Evolutionary conservation across 345 rosid genomes (phyloP), one percentile per base, ranked within the genome.

Genomic region (Firmiana major): DNA sequence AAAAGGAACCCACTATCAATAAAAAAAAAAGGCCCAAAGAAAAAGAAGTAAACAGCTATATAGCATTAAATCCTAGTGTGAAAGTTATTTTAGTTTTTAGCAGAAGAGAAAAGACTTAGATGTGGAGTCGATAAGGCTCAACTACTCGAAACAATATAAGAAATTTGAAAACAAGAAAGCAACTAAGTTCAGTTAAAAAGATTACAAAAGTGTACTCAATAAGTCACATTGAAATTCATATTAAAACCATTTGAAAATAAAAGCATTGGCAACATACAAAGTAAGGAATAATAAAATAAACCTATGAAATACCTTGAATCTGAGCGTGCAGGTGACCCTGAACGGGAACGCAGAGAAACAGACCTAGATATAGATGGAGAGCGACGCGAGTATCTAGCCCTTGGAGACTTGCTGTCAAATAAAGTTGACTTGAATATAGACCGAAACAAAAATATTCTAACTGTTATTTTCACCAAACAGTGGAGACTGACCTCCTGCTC

Each of bases 401-500:
- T 16, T 0, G 73, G 58, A 48, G 73, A 69, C 3, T 28, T 69
- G 58, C 73, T 69, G 73, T 4, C 73, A 48, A 26, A 48, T 69
- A 48, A 28, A 0, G 34, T 51, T 46, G 46, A 17, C 3, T 46
- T 31, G 15, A 69, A 69, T 3, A 48, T 26, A 0, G 21, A 48
- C 1, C 7, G 6, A 28, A 48, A 26, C 15, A 26, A 24, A 24
- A 46, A 68, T 7, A 68, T 46, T 15, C 55, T 16, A 51, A 51
- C 42, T 6, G 42, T 40, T 40, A 40, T 40, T 6, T 31, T 40
- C 7, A 73, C 43, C 43, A 59, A 38, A 49, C 4, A 68, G 49
- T 28, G 9, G 34, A 71, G 48, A 66, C 83, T 46, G 24, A 92
- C 97, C 98, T 93, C 77, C 89, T 81, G 85, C 81, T 88, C 79